Percentiles rank a stretch among this genome's conserved stretches.
phyloP scores from a whole-genome alignment of 768 basidiomycete genomes.

The Lactarius trivialis region DNA sequence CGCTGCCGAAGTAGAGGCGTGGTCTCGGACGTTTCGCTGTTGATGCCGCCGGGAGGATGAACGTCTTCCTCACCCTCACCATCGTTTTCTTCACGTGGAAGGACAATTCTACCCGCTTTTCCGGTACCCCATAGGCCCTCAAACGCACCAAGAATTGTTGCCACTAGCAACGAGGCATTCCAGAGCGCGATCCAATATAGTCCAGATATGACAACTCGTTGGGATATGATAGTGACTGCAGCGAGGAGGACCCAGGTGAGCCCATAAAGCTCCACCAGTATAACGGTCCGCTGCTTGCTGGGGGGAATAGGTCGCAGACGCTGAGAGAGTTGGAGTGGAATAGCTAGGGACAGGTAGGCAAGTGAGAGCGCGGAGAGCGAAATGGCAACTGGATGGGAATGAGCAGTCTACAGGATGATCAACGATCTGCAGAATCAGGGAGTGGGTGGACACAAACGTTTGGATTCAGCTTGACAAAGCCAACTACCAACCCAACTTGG shows the following conservation, averaged over 20 bases:
- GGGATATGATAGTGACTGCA: conserved; percentile 41
- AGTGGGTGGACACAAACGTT: conserved; percentile 41
- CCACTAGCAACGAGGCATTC: conserved; percentile 42
- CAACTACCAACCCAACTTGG: conserved; percentile 43
- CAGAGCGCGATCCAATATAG: conserved; percentile 53
- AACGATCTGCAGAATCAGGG: neutral
- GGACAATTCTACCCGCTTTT: conserved; percentile 16
- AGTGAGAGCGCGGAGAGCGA: conserved; percentile 43
- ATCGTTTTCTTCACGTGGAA: conserved; percentile 13
- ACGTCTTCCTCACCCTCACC: neutral
- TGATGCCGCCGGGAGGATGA: neutral
- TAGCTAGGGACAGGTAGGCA: conserved; percentile 43
- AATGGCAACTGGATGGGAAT: conserved; percentile 50
- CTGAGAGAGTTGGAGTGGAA: conserved; percentile 34
- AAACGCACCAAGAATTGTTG: conserved; percentile 33
- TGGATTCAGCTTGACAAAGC: conserved; percentile 52
- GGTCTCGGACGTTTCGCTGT: conserved; percentile 10
- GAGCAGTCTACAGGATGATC: conserved; percentile 44
- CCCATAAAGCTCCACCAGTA: conserved; percentile 47
- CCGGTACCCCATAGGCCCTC: conserved; percentile 31
- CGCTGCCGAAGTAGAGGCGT: conserved; percentile 17
- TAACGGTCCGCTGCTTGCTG: conserved; percentile 44
- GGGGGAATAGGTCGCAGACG: conserved; percentile 29
- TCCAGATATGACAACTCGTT: conserved; percentile 40
- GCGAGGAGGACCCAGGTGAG: conserved; percentile 57